phyloP scores from a whole-genome alignment of 2,329 filamentous ascomycete species.

The Ophiostoma sp. region DNA sequence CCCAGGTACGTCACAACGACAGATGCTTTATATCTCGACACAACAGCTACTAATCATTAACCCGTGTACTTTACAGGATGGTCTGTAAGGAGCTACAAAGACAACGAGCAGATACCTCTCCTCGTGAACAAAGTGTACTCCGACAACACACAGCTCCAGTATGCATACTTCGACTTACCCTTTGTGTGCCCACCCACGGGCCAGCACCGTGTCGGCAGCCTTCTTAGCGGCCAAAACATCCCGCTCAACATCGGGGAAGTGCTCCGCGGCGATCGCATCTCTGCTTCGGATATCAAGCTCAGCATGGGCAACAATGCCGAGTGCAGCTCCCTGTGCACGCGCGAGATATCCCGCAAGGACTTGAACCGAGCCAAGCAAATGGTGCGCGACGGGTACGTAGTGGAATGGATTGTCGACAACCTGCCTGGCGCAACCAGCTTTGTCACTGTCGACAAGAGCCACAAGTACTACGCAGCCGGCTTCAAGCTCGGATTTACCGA shows the following conservation, averaged over 20 bases:
- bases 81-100: constrained; percentile 73
- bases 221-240: constrained; percentile 71
- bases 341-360: constrained; percentile 58
- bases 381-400: constrained; percentile 74
- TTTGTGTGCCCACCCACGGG: constrained; percentile 80
- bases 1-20: constrained; percentile 56
- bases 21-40: too few relatives aligned
- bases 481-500: constrained; percentile 84
- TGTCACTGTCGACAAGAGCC: constrained; percentile 74
- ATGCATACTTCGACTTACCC: constrained; percentile 82
- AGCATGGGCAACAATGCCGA: constrained; percentile 69
- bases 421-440: constrained; percentile 84
- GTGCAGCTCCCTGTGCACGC: constrained; percentile 67
- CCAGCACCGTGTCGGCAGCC: constrained; percentile 56
- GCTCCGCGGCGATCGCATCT: constrained; percentile 78
- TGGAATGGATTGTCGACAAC: constrained; percentile 91
- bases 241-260: constrained; percentile 83
- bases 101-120: constrained; percentile 73
- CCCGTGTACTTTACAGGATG: constrained; percentile 51
- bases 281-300: constrained; percentile 76
- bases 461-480: constrained; percentile 83
- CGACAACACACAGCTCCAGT: constrained; percentile 83
- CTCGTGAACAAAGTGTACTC: constrained; percentile 90
- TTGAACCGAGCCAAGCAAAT: constrained; percentile 65
- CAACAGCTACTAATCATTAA: constrained; percentile 2